Percentiles rank a stretch among this genome's conserved stretches.
phyloP scores from a whole-genome alignment of 2,329 filamentous ascomycete species.

The Teratosphaeria epicoccoides region DNA sequence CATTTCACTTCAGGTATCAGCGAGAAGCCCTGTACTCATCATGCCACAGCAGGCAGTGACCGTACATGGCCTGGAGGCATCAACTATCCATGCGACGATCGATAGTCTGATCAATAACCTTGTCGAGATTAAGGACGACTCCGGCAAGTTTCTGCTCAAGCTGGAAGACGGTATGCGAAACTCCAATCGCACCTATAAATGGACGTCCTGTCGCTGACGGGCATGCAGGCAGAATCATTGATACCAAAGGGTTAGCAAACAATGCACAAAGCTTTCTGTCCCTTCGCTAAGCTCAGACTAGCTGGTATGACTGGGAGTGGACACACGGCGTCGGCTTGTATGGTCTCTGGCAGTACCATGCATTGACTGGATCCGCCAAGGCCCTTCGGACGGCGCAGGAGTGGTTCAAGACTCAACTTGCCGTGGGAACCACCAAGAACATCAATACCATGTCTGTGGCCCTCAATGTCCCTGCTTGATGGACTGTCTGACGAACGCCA shows the following conservation, averaged over 20 bases:
- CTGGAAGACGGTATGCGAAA: conserved; percentile 52
- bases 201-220: neutral
- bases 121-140: conserved; percentile 65
- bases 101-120: conserved; percentile 60
- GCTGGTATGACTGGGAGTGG: conserved; percentile 68
- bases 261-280: too few relatives aligned
- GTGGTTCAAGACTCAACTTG: conserved; percentile 62
- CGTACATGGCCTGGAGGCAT: conserved; percentile 31
- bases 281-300: neutral
- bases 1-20: conserved; percentile 2
- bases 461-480: conserved; percentile 53
- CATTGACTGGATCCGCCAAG: conserved; percentile 51
- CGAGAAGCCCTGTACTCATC: too few relatives aligned
- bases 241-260: conserved; percentile 55
- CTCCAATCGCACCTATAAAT: neutral
- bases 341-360: conserved; percentile 73
- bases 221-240: conserved; percentile 51
- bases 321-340: conserved; percentile 61
- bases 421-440: conserved; percentile 68
- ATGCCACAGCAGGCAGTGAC: conserved; percentile 27
- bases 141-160: conserved; percentile 61
- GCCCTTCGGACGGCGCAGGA: conserved; percentile 57
- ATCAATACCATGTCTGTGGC: conserved; percentile 77
- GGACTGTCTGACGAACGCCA: conserved; percentile 79
- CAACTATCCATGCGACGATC: conserved; percentile 46